Percentiles rank a stretch among this genome's conserved stretches.
phyloP scores from a whole-genome alignment of 805 yeast genomes.

The Wickerhamiella kurtzmanii region DNA sequence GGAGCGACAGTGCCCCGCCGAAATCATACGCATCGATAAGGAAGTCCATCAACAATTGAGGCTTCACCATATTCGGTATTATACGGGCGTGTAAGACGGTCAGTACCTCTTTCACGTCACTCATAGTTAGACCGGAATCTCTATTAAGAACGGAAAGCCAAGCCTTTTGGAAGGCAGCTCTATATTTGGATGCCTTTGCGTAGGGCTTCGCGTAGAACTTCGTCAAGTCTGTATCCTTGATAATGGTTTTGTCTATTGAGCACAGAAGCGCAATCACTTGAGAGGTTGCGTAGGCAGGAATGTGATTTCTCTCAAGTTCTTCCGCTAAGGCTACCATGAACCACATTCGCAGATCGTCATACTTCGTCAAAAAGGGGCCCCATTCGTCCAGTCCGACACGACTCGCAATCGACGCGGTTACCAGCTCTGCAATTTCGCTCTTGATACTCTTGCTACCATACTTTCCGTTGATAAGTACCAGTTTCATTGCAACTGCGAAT shows the following conservation, averaged over 20 bases:
- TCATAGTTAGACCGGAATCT: conserved; percentile 30
- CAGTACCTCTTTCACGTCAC: conserved; percentile 58
- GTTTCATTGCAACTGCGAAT: conserved; percentile 36
- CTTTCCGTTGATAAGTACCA: conserved; percentile 38
- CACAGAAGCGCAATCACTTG: conserved; percentile 9
- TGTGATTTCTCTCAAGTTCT: not conserved
- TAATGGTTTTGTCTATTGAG: conserved; percentile 8
- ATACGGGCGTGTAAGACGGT: conserved; percentile 68
- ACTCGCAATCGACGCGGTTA: conserved; percentile 30
- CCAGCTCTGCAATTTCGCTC: conserved; percentile 34
- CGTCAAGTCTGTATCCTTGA: conserved; percentile 8
- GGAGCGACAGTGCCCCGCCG: conserved; percentile 49
- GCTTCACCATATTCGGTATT: conserved; percentile 66
- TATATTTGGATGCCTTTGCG: conserved; percentile 10
- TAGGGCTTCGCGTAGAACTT: conserved; percentile 5
- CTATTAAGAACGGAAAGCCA: conserved; percentile 42
- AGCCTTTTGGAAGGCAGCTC: conserved; percentile 46
- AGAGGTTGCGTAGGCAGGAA: not conserved
- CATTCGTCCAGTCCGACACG: conserved; percentile 2
- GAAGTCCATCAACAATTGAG: conserved; percentile 84
- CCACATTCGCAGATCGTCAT: conserved; percentile 59
- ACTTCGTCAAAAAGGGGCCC: conserved; percentile 25
- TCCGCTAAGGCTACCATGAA: conserved; percentile 3
- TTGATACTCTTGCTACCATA: conserved; percentile 43
- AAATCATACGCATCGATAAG: conserved; percentile 71